Evolutionary conservation across 805 yeast species (phyloP).

Genomic region (Ogataea minuta): DNA sequence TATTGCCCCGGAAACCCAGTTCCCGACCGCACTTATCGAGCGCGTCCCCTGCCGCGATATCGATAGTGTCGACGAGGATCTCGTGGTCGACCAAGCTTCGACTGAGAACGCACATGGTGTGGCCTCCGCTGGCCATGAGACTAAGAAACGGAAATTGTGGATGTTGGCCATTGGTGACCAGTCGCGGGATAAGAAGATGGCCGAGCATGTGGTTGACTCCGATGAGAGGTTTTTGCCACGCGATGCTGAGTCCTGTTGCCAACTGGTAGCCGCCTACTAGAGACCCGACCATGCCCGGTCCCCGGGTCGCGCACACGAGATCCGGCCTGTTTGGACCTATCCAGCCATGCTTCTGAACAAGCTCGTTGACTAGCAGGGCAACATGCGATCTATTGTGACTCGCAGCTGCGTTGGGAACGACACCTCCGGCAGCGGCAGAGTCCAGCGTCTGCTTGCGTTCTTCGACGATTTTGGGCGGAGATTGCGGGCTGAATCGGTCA

Average conservation of each 20-base stretch:
- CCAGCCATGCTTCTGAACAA: conserved; percentile 40
- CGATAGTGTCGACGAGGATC: conserved; percentile 70
- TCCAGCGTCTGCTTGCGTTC: conserved; percentile 67
- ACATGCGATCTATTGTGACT: conserved; percentile 67
- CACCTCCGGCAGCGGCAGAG: conserved; percentile 72
- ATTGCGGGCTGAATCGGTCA: conserved; percentile 40
- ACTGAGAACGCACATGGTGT: conserved; percentile 80
- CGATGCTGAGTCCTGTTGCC: conserved; percentile 81
- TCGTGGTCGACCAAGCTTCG: conserved; percentile 61
- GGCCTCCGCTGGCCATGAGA: conserved; percentile 89
- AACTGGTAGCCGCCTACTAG: conserved; percentile 77
- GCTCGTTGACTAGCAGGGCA: conserved; percentile 46
- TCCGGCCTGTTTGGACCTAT: conserved; percentile 47
- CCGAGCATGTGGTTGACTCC: conserved; percentile 98
- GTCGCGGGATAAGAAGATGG: conserved; percentile 69
- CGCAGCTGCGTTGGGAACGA: conserved; percentile 82
- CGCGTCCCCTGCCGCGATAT: conserved; percentile 92
- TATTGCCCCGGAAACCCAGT: conserved; percentile 73
- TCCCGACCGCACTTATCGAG: conserved; percentile 90
- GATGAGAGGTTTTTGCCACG: conserved; percentile 71
- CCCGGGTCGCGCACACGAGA: conserved; percentile 84
- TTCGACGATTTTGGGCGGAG: conserved; percentile 49
- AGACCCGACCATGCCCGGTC: conserved; percentile 96
- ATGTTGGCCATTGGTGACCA: conserved; percentile 39
- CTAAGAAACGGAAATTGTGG: conserved; percentile 71